These are phyloP conservation scores for Cladosporium sp. DNA, from an alignment of 2,329 filamentous ascomycete genomes.

Conservation along the genomic window DNA sequence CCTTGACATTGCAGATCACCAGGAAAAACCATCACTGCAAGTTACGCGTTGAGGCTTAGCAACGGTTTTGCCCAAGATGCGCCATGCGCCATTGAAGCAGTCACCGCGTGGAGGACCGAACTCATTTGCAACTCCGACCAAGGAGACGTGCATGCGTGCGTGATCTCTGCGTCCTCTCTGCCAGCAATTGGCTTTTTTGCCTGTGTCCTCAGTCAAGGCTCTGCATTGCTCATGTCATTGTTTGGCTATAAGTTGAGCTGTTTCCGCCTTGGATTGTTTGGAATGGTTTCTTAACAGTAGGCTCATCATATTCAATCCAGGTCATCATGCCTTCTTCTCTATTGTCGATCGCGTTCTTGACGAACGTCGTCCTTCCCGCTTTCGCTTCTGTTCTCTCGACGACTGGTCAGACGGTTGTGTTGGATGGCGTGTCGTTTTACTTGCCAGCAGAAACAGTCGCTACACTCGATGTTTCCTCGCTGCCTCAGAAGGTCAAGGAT, in stretches of 20 bases:
- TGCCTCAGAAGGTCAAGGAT: slow-evolving; percentile 20
- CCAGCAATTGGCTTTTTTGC: slow-evolving; percentile 5
- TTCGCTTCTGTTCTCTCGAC: slow-evolving; percentile 27
- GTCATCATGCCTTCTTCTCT: slow-evolving; percentile 11
- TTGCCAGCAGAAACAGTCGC: slow-evolving; percentile 40
- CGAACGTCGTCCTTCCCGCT: neutral
- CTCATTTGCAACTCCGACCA: neutral
- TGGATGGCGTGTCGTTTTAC: slow-evolving; percentile 44
- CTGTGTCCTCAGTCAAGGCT: slow-evolving; percentile 4
- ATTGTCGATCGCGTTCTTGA: neutral
- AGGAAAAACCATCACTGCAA: neutral
- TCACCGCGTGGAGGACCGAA: neutral
- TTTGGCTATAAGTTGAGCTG: neutral
- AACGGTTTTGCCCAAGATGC: neutral
- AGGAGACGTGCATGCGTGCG: neutral
- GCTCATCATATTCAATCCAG: neutral
- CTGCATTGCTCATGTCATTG: neutral
- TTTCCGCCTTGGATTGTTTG: neutral
- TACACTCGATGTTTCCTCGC: slow-evolving; percentile 27
- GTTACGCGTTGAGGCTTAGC: slow-evolving; percentile 10
- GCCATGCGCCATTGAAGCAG: neutral
- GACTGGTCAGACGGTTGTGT: slow-evolving; percentile 43
- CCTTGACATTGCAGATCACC: neutral
- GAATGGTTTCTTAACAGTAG: neutral
- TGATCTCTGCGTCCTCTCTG: neutral